Conservation (phyloP, 108 stramenopile genomes). For the Pseudonitzschia pungens region DNA sequence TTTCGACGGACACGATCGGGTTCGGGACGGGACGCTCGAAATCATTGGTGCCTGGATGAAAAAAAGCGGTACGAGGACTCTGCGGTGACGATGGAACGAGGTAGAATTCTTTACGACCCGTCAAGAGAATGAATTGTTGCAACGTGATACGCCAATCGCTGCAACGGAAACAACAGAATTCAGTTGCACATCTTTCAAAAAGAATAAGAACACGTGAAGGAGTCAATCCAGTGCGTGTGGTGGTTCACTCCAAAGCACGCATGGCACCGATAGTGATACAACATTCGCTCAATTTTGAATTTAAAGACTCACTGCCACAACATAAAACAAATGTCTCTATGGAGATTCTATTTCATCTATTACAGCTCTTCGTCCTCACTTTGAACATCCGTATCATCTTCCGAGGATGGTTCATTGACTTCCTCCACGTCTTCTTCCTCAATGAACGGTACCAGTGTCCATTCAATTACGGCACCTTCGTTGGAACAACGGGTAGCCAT, state of each 20-base stretch:
- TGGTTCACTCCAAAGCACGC: too few relatives aligned
- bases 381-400: conserved; percentile 32
- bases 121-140: background rate
- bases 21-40: conserved; percentile 60
- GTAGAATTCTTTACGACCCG: background rate
- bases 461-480: conserved; percentile 72
- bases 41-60: conserved; percentile 87
- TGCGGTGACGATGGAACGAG: conserved; percentile 11
- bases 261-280: too few relatives aligned
- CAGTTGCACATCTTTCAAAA: too few relatives aligned
- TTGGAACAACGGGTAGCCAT: conserved; percentile 76
- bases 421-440: conserved; percentile 33
- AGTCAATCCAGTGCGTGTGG: too few relatives aligned
- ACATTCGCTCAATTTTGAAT: too few relatives aligned
- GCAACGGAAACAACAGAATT: too few relatives aligned
- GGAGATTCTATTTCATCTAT: too few relatives aligned
- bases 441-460: conserved; percentile 80
- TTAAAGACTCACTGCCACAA: too few relatives aligned
- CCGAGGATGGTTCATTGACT: background rate
- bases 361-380: conserved; percentile 48
- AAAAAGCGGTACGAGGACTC: conserved; percentile 48
- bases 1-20: conserved; percentile 75
- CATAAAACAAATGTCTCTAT: too few relatives aligned
- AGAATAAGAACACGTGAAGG: too few relatives aligned
- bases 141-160: too few relatives aligned